These are phyloP conservation scores for Emericellopsis cladophorae DNA, from an alignment of 2,329 filamentous ascomycete genomes.

Conservation along the genomic window DNA sequence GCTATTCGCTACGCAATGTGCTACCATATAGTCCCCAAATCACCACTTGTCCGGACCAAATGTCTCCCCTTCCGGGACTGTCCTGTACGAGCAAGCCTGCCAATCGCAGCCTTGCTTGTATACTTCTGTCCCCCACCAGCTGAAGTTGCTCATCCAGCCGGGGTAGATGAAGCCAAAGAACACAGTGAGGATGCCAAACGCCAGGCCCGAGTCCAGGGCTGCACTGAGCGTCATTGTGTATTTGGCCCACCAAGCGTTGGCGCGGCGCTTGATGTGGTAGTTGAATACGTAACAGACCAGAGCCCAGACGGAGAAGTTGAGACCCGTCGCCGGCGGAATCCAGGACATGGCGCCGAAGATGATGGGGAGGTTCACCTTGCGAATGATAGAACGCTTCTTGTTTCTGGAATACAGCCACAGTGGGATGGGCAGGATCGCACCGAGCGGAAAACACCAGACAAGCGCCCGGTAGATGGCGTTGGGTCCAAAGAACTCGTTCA, in stretches of 20 bases:
- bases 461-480: conserved; percentile 62
- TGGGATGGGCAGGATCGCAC: conserved; percentile 59
- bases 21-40: background rate
- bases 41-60: conserved; percentile 56
- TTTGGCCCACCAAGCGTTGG: conserved; percentile 73
- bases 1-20: too few relatives aligned
- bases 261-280: conserved; percentile 56
- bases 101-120: conserved; percentile 80
- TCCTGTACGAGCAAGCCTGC: conserved; percentile 62
- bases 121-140: conserved; percentile 82
- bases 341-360: conserved; percentile 72
- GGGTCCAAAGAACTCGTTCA: conserved; percentile 68
- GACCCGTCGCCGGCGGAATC: conserved; percentile 76
- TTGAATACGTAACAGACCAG: conserved; percentile 81
- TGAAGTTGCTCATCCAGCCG: conserved; percentile 58
- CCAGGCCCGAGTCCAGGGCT: conserved; percentile 70
- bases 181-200: conserved; percentile 70
- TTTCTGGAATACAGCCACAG: conserved; percentile 60
- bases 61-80: conserved; percentile 45
- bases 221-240: conserved; percentile 84
- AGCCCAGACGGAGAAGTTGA: conserved; percentile 83
- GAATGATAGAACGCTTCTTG: conserved; percentile 47
- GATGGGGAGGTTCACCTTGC: conserved; percentile 71
- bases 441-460: conserved; percentile 72
- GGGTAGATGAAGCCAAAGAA: conserved; percentile 84